Conservation (phyloP, 2,329 filamentous ascomycete genomes). For the Berkeleyomyces rouxiae region DNA sequence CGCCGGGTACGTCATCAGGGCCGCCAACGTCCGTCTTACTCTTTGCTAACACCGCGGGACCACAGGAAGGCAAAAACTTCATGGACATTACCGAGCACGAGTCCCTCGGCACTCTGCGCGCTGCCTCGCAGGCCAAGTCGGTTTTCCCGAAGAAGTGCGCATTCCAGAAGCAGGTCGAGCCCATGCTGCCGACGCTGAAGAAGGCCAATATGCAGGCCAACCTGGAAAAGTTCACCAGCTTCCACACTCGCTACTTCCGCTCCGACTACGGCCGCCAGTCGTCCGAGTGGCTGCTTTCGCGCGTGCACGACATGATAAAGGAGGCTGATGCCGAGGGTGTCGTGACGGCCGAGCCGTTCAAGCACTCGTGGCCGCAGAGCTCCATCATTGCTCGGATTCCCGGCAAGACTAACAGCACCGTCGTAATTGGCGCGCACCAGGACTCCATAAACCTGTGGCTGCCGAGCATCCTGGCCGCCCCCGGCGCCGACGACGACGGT, state of each 20-base stretch:
- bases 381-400: conserved; percentile 86
- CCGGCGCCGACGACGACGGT: conserved; percentile 90
- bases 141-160: conserved; percentile 52
- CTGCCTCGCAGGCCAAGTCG: conserved; percentile 21
- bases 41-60: neutral
- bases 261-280: conserved; percentile 66
- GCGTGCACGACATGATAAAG: conserved; percentile 55
- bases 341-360: conserved; percentile 56
- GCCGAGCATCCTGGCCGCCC: conserved; percentile 66
- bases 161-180: conserved; percentile 48
- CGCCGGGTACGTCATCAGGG: conserved; percentile 44
- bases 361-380: conserved; percentile 75
- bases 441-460: conserved; percentile 91
- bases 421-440: conserved; percentile 83
- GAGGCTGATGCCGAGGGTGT: conserved; percentile 51
- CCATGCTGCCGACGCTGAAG: conserved; percentile 50
- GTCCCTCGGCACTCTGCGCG: conserved; percentile 29
- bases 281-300: conserved; percentile 68
- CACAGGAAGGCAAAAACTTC: conserved; percentile 66
- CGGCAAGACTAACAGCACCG: conserved; percentile 63
- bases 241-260: conserved; percentile 72
- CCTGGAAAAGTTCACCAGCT: conserved; percentile 60
- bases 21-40: no score
- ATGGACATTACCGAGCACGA: conserved; percentile 79
- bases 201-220: conserved; percentile 64